phyloP scores from a whole-genome alignment of 164 flowering plant species.

The Warburgia ugandensis region DNA sequence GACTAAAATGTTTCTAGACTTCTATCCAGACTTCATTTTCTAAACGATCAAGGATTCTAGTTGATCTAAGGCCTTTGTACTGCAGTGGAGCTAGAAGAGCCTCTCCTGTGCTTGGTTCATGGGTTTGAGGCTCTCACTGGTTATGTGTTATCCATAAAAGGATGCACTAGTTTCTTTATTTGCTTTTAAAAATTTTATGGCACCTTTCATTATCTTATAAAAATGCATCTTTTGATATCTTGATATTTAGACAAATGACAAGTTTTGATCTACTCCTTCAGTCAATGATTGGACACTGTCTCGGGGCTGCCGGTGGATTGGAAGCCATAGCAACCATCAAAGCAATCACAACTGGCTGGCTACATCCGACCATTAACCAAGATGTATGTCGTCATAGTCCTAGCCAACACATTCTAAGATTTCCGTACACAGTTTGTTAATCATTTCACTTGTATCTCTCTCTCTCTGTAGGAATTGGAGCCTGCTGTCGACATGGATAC shows the following conservation, averaged over 20 bases:
- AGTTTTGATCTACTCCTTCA: conserved; percentile 11
- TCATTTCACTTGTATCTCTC: neutral
- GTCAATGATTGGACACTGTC: conserved; percentile 73
- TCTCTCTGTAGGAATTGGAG: conserved; percentile 43
- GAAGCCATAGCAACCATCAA: conserved; percentile 66
- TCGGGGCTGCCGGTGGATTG: conserved; percentile 67
- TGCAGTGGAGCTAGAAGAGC: too few relatives aligned
- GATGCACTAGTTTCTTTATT: too few relatives aligned
- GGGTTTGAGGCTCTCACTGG: too few relatives aligned
- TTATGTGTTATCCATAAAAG: too few relatives aligned
- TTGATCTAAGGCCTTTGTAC: too few relatives aligned
- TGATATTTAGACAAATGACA: neutral
- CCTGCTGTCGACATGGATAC: conserved; percentile 60
- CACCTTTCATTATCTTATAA: neutral
- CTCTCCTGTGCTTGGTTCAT: too few relatives aligned
- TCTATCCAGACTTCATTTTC: too few relatives aligned
- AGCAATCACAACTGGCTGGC: conserved; percentile 63
- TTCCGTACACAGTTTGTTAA: neutral
- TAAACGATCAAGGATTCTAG: too few relatives aligned
- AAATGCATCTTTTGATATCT: neutral
- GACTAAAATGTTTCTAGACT: too few relatives aligned
- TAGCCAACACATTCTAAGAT: neutral
- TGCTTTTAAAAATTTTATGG: too few relatives aligned
- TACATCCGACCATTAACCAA: conserved; percentile 69
- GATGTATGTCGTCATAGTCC: conserved; percentile 24